phyloP scores from a whole-genome alignment of 2,329 filamentous ascomycete species.

The Penicillium palitans region DNA sequence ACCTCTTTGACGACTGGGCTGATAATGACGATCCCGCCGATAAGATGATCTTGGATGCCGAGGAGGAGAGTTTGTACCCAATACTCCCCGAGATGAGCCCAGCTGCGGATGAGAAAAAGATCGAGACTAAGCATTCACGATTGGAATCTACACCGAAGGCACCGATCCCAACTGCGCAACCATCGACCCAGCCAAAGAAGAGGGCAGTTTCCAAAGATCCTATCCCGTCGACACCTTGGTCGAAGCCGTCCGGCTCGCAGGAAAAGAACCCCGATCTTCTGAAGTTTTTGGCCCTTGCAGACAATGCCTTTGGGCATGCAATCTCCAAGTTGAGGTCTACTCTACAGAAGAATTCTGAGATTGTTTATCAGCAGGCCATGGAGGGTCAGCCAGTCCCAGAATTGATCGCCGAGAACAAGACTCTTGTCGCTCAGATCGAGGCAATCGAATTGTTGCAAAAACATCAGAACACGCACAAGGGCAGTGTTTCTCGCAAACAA shows the following conservation, averaged over 20 bases:
- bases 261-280: slow-evolving; percentile 27
- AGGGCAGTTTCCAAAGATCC: slow-evolving; percentile 1
- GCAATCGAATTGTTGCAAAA: slow-evolving; percentile 38
- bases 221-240: slow-evolving; percentile 19
- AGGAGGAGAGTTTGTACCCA: slow-evolving; percentile 34
- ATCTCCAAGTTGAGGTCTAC: slow-evolving; percentile 34
- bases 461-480: slow-evolving; percentile 30
- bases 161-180: slow-evolving; percentile 14
- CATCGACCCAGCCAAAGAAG: slow-evolving; percentile 13
- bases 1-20: slow-evolving; percentile 29
- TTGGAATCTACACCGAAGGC: not conserved
- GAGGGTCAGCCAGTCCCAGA: slow-evolving; percentile 37
- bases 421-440: slow-evolving; percentile 38
- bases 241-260: slow-evolving; percentile 22
- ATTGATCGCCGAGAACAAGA: slow-evolving; percentile 38
- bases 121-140: not conserved
- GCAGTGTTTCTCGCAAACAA: slow-evolving; percentile 33
- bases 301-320: slow-evolving; percentile 26
- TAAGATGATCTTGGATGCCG: slow-evolving; percentile 22
- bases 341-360: slow-evolving; percentile 38
- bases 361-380: slow-evolving; percentile 41
- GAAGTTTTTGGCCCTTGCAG: slow-evolving; percentile 36
- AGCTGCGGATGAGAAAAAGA: slow-evolving; percentile 7
- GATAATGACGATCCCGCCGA: slow-evolving; percentile 21
- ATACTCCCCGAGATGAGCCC: slow-evolving; percentile 28